Conservation (phyloP, 345 rosid genomes). For the Punica granatum region DNA sequence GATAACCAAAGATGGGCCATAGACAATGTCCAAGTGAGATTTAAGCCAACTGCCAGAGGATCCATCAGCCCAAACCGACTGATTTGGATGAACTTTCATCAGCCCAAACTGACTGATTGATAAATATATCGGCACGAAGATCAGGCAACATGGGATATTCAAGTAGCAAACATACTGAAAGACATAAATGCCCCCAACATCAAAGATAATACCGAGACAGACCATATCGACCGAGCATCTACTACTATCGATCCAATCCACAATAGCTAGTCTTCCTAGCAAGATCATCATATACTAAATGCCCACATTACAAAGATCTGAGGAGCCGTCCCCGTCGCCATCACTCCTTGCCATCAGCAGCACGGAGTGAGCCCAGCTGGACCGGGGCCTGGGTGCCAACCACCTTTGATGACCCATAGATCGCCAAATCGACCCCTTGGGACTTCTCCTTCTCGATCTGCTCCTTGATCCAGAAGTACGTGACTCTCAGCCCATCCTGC, state of each 20-base stretch:
- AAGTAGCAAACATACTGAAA: neutral
- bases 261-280: neutral
- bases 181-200: neutral
- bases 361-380: slow-evolving; percentile 87
- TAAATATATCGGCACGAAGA: too few relatives aligned
- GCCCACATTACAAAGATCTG: neutral
- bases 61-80: too few relatives aligned
- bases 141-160: neutral
- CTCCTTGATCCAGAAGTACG: slow-evolving; percentile 94
- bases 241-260: neutral
- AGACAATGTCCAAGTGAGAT: too few relatives aligned
- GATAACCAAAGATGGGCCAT: too few relatives aligned
- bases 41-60: too few relatives aligned
- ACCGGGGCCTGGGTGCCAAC: slow-evolving; percentile 99
- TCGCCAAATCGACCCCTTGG: slow-evolving; percentile 60
- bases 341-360: slow-evolving; percentile 81
- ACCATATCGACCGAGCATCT: neutral
- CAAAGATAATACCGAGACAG: neutral
- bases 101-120: too few relatives aligned
- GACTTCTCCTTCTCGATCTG: slow-evolving; percentile 92
- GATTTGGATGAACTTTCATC: too few relatives aligned
- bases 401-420: slow-evolving; percentile 88
- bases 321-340: neutral
- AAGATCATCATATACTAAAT: neutral
- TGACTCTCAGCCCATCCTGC: slow-evolving; percentile 85